These are phyloP conservation scores for Echium plantagineum DNA, from an alignment of 257 asterid genomes.

Conservation along the genomic window DNA sequence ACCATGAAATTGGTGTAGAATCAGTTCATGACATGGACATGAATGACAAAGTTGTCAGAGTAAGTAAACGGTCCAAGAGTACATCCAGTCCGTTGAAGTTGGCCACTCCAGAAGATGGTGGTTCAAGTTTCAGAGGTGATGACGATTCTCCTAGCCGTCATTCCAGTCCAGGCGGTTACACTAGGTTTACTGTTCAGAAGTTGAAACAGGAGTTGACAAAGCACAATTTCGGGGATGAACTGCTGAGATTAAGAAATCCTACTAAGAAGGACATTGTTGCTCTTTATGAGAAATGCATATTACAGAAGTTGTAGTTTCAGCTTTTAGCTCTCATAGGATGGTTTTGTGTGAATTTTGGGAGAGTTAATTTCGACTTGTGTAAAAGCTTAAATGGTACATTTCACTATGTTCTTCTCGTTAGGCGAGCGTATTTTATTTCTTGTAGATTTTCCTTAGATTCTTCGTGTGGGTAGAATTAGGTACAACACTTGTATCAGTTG, in stretches of 20 bases:
- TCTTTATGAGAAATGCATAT: constrained; percentile 61
- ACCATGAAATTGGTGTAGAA: constrained; percentile 61
- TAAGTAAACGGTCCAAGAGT: constrained; percentile 69
- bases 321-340: not conserved
- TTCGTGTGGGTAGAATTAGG: no score
- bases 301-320: constrained; percentile 28
- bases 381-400: no score
- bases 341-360: no score
- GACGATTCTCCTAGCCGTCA: constrained; percentile 49
- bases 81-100: constrained; percentile 56
- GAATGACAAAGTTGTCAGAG: constrained; percentile 33
- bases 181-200: constrained; percentile 45
- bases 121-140: constrained; percentile 56
- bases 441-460: no score
- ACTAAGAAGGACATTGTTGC: constrained; percentile 62
- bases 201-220: constrained; percentile 69
- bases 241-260: constrained; percentile 55
- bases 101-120: constrained; percentile 70
- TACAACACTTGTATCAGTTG: no score
- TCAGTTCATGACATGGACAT: constrained; percentile 48
- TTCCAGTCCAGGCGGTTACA: constrained; percentile 43
- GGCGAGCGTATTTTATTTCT: no score
- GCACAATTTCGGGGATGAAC: constrained; percentile 59
- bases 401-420: no score
- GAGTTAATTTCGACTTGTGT: no score